Evolutionary conservation across 768 basidiomycete genomes (phyloP).

Genomic region (Lactarius sanguifluus): DNA sequence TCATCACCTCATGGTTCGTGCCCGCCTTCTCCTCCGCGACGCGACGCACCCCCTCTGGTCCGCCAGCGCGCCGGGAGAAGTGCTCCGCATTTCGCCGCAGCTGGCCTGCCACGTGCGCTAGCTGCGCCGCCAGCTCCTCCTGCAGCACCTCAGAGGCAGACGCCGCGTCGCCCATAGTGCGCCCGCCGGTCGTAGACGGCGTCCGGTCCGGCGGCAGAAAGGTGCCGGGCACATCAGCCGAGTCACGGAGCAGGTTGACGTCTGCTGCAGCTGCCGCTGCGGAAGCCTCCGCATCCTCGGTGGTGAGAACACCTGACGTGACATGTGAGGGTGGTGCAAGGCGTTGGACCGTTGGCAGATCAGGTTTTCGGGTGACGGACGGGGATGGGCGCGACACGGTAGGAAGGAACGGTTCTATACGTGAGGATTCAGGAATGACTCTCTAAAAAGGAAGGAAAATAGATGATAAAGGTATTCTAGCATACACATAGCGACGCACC

Average conservation of each 20-base stretch:
- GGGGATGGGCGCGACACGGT: neutral
- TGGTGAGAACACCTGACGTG: slow-evolving; percentile 24
- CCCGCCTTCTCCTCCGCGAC: no score
- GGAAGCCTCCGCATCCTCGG: neutral
- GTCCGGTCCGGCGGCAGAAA: slow-evolving; percentile 32
- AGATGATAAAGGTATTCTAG: no score
- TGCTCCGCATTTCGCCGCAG: no score
- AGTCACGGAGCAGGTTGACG: slow-evolving; percentile 15
- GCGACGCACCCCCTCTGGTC: slow-evolving; percentile 31
- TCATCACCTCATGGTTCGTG: no score
- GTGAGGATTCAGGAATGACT: slow-evolving; percentile 41
- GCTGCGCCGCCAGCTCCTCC: slow-evolving; percentile 49
- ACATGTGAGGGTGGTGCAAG: slow-evolving; percentile 28
- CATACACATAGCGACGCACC: no score
- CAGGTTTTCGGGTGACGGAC: slow-evolving; percentile 37
- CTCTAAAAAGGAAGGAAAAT: slow-evolving; percentile 36
- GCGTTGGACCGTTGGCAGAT: slow-evolving; percentile 8
- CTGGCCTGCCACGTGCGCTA: slow-evolving; percentile 60
- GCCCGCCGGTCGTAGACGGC: neutral
- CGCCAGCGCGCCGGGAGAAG: no score
- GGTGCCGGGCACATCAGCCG: slow-evolving; percentile 33
- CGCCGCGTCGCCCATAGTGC: slow-evolving; percentile 28
- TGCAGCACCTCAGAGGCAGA: slow-evolving; percentile 42
- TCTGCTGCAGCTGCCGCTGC: neutral
- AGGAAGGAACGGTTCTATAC: neutral